Conservation (phyloP, 1,284 basidiomycete species). For the Porogramme epimiltina region DNA sequence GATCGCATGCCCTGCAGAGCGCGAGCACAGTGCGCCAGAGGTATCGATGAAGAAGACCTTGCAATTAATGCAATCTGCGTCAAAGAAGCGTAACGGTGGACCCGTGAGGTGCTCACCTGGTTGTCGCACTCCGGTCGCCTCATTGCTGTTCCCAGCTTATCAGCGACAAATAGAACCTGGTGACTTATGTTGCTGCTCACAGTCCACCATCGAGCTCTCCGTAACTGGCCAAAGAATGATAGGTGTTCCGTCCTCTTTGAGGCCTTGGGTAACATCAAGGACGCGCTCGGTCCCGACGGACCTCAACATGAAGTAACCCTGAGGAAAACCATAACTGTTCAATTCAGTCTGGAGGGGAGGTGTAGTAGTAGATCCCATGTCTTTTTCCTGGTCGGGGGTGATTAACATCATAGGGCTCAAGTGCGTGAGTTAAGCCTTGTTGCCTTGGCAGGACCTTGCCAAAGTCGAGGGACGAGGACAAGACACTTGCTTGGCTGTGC, state of each 20-base stretch:
- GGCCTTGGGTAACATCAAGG: conserved; percentile 61
- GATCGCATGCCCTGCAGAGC: conserved; percentile 77
- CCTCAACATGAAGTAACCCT: conserved; percentile 75
- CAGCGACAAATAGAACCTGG: neutral
- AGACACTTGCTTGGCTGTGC: too few species aligned
- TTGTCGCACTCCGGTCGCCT: conserved; percentile 70
- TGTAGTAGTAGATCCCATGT: conserved; percentile 5
- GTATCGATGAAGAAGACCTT: conserved; percentile 82
- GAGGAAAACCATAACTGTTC: conserved; percentile 59
- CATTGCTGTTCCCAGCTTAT: conserved; percentile 46
- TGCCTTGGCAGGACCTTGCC: too few species aligned
- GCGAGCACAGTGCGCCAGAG: conserved; percentile 72
- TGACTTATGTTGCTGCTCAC: conserved; percentile 35
- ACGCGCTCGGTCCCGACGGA: conserved; percentile 61
- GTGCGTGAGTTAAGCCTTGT: too few species aligned
- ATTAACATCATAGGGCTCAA: conserved; percentile 10
- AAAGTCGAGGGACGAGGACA: too few species aligned
- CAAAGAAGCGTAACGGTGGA: conserved; percentile 4
- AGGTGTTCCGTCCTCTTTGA: conserved; percentile 64
- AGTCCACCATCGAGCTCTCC: conserved; percentile 74
- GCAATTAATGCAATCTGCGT: neutral
- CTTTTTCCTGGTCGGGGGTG: conserved; percentile 14
- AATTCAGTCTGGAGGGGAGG: conserved; percentile 28
- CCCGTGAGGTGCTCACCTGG: conserved; percentile 47
- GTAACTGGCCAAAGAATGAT: conserved; percentile 70